Evolutionary conservation across 805 yeast genomes (phyloP), one percentile per base, ranked within the genome.

Genomic region (Candida ponderosae): DNA sequence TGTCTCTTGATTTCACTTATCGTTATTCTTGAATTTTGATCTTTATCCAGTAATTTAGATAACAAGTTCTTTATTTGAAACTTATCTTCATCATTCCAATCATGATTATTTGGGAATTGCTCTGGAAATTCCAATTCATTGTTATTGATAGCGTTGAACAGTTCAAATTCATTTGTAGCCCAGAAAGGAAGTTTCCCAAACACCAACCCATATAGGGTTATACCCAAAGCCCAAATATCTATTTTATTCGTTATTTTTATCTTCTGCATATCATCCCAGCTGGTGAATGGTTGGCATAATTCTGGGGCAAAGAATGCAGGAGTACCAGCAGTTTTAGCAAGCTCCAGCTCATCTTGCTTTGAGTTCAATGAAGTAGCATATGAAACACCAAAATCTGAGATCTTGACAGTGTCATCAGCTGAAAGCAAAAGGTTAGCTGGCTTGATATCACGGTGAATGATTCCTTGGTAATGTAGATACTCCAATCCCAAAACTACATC

Each of bases 261-360:
- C 15, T 41, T 45, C 26, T 43, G 40, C 4, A 56, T 50, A 18
- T 53, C 57, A 27, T 52, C 56, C 18, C 38, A 38, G 16, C 34
- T 39, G 4, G 41, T 32, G 13, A 48, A 24, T 1, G 84, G 79
- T 37, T 71, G 69, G 54, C 96, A 89, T 33, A 89, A 67, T 56
- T 93, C 99, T 0, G 96, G 96, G 0, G 97, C 95, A 51, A 88
- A 81, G 57, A 90, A 90, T 0, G 96, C 97, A 2, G 97, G 97
- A 0, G 97, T 90, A 5, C 97, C 98, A 0, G 95, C 97, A 0
- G 97, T 90, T 58, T 89, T 90, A 2, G 96, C 94, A 43, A 90
- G 66, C 49, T 90, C 97, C 39, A 79, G 64, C 43, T 88, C 96
- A 45, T 74, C 68, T 19, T 73, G 76, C 35, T 74, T 77, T 17